Evolutionary conservation across 345 rosid genomes (phyloP).

Genomic region (Atalantia buxifolia): DNA sequence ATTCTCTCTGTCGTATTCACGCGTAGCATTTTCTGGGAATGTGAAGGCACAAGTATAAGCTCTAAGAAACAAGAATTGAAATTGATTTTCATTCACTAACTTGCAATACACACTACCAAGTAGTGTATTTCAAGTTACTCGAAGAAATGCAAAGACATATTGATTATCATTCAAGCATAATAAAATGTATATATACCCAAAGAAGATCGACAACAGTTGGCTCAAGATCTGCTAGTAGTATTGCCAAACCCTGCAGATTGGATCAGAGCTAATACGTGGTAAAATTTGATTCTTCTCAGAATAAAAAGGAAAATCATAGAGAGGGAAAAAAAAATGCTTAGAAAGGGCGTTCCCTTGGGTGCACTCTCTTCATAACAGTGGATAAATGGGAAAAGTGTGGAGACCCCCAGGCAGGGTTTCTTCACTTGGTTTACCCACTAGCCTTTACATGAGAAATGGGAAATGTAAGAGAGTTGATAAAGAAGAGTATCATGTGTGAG

Average conservation of each 20-base stretch:
- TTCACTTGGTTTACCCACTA: background rate
- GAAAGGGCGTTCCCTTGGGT: background rate
- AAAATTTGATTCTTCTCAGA: background rate
- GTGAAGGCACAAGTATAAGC: too few species aligned
- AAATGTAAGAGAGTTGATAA: background rate
- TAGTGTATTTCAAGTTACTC: too few species aligned
- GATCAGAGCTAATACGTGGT: too few species aligned
- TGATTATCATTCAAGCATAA: too few species aligned
- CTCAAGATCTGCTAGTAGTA: background rate
- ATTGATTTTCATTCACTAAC: background rate
- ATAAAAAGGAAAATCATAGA: background rate
- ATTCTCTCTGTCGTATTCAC: background rate
- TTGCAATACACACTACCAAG: background rate
- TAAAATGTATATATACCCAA: background rate
- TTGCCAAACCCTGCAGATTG: background rate
- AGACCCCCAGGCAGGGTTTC: background rate
- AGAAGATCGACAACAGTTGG: background rate
- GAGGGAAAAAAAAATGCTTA: background rate
- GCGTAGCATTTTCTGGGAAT: background rate
- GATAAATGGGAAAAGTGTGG: background rate
- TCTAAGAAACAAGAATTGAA: too few species aligned
- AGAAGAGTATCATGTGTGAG: background rate
- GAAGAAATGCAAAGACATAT: too few species aligned
- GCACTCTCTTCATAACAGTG: background rate
- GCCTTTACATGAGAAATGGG: background rate